Evolutionary conservation across 768 basidiomycete species (phyloP).

Genomic region (Royoungia palumana): DNA sequence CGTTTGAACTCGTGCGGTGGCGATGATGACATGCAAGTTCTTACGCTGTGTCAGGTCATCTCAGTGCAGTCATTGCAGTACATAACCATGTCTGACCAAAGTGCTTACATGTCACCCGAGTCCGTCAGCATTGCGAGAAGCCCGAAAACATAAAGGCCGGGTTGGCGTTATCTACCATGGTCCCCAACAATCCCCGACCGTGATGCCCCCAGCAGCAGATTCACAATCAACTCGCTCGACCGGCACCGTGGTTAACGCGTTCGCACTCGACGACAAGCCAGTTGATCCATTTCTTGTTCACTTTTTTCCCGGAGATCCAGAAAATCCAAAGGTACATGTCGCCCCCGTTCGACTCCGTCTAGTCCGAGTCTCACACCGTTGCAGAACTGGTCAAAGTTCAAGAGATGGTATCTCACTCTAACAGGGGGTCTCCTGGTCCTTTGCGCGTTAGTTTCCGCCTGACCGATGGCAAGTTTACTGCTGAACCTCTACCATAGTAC

Average conservation of each 20-base stretch:
- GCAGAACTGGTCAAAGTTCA: constrained; percentile 48
- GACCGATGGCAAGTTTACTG: neutral
- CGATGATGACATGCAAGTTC: constrained; percentile 3
- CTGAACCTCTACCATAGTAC: constrained; percentile 38
- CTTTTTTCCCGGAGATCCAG: constrained; percentile 37
- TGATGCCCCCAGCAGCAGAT: constrained; percentile 16
- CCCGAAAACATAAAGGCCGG: constrained; percentile 15
- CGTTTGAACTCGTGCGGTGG: neutral
- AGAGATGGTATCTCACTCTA: constrained; percentile 52
- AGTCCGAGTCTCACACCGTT: constrained; percentile 1
- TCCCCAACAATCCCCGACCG: neutral
- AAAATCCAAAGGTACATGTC: constrained; percentile 44
- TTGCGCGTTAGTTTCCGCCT: constrained; percentile 43
- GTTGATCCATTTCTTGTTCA: constrained; percentile 31
- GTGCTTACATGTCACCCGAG: constrained; percentile 6
- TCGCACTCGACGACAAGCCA: constrained; percentile 15
- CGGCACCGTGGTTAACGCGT: constrained; percentile 11
- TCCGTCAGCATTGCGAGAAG: constrained; percentile 18
- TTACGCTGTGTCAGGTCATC: neutral
- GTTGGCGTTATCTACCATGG: neutral
- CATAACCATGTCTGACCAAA: no score
- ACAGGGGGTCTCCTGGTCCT: constrained; percentile 49
- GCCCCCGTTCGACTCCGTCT: neutral
- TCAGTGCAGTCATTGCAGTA: no score
- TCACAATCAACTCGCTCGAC: constrained; percentile 13